A percentile compares a stretch with the other conserved stretches of the same genome.
Evolutionary conservation across 1,284 basidiomycete species (phyloP).

Genomic region (Rhodotorula sp.): DNA sequence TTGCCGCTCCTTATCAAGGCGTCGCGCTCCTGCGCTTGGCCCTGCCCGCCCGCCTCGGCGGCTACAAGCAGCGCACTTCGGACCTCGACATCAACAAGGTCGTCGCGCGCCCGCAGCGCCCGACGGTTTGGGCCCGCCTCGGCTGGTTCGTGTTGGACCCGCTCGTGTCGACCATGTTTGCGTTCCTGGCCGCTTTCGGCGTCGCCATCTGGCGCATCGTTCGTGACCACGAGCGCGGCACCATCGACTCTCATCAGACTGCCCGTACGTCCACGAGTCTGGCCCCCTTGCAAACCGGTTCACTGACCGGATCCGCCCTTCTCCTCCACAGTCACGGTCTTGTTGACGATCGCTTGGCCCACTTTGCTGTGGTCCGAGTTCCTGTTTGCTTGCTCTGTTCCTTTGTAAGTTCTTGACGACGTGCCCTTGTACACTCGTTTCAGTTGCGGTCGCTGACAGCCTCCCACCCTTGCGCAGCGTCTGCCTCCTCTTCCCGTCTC

Average conservation of each 20-base stretch:
- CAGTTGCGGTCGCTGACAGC: neutral
- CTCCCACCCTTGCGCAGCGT: conserved; percentile 10
- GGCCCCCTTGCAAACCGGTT: too few species aligned
- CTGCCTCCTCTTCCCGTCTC: conserved; percentile 39
- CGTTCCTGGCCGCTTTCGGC: conserved; percentile 35
- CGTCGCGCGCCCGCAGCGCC: conserved; percentile 24
- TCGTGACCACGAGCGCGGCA: conserved; percentile 33
- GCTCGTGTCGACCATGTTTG: conserved; percentile 34
- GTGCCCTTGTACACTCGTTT: neutral
- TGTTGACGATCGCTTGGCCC: conserved; percentile 45
- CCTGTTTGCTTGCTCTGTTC: conserved; percentile 39
- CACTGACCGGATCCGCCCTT: too few species aligned
- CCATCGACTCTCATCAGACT: conserved; percentile 41
- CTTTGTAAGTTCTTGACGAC: conserved; percentile 32
- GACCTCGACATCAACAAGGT: conserved; percentile 39
- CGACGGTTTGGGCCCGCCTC: conserved; percentile 28
- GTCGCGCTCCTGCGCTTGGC: conserved; percentile 42
- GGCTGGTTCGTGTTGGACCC: conserved; percentile 37
- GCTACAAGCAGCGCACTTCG: conserved; percentile 34
- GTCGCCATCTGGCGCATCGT: conserved; percentile 38
- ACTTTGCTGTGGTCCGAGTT: conserved; percentile 43
- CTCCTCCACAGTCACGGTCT: conserved; percentile 34
- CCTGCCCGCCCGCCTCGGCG: conserved; percentile 39
- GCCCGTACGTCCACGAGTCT: conserved; percentile 26
- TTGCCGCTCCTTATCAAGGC: conserved; percentile 42